These are phyloP conservation scores for Trichosporon sp. DNA, from an alignment of 1,284 basidiomycete genomes.

Conservation along the genomic window DNA sequence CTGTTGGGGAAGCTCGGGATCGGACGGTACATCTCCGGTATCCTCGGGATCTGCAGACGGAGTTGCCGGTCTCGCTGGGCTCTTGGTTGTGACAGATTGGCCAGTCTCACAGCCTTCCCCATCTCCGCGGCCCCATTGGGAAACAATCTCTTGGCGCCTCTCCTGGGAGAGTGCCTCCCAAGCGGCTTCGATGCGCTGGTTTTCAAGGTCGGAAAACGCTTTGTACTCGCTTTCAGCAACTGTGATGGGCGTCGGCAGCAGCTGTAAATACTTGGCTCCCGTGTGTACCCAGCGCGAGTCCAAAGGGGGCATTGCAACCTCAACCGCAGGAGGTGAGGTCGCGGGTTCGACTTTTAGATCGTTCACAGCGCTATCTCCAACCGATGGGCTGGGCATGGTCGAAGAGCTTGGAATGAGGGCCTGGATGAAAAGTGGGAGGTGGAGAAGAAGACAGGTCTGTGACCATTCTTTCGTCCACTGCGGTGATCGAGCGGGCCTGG, in stretches of 20 bases:
- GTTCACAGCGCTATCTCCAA: background rate
- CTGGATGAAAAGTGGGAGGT: background rate
- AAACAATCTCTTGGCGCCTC: slow-evolving; percentile 30
- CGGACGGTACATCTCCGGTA: background rate
- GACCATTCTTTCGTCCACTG: background rate
- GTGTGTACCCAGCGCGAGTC: slow-evolving; percentile 56
- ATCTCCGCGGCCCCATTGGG: slow-evolving; percentile 40
- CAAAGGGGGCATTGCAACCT: slow-evolving; percentile 32
- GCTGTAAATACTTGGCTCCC: slow-evolving; percentile 54
- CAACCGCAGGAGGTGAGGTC: background rate
- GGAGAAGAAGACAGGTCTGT: background rate
- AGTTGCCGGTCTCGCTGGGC: background rate
- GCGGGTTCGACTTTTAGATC: too few relatives aligned
- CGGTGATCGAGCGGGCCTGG: background rate
- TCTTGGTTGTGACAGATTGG: background rate
- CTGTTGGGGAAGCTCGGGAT: background rate
- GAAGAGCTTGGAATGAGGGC: background rate
- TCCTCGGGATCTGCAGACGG: background rate
- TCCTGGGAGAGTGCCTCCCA: slow-evolving; percentile 58
- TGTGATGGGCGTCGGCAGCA: slow-evolving; percentile 52
- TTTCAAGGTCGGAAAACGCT: slow-evolving; percentile 60
- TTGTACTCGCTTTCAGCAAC: slow-evolving; percentile 59
- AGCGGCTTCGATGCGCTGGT: slow-evolving; percentile 51
- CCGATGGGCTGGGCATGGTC: background rate
- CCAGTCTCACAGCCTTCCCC: slow-evolving; percentile 37